Evolutionary conservation across 2,329 filamentous ascomycete genomes (phyloP).

Genomic region (Fusarium irregulare): DNA sequence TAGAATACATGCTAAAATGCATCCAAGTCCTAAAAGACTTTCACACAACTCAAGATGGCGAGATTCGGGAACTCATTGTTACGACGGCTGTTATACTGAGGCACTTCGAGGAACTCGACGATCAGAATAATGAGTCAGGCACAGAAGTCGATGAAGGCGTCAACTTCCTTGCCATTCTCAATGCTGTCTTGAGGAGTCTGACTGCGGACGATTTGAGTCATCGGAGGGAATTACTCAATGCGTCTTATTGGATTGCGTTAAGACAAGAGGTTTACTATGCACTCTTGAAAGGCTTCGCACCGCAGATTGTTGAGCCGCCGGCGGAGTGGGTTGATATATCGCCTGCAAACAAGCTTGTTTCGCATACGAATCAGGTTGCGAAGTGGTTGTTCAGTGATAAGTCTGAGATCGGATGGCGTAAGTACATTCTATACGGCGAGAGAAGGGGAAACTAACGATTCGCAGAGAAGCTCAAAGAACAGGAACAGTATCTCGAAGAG

Average conservation of each 20-base stretch:
- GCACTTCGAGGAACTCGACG: constrained; percentile 39
- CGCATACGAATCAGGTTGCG: constrained; percentile 34
- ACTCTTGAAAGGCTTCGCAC: constrained; percentile 17
- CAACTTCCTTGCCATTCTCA: constrained; percentile 33
- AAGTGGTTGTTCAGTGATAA: constrained; percentile 35
- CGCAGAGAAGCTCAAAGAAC: constrained; percentile 16
- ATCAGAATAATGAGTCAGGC: constrained; percentile 11
- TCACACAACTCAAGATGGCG: constrained; percentile 28
- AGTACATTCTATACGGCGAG: too few species aligned
- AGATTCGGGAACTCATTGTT: constrained; percentile 29
- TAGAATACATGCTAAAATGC: constrained; percentile 42
- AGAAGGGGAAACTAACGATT: too few species aligned
- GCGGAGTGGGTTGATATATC: constrained; percentile 38
- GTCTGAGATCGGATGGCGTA: constrained; percentile 36
- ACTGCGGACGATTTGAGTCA: constrained; percentile 28
- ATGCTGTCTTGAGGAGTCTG: constrained; percentile 32
- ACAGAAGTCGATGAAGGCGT: constrained; percentile 1
- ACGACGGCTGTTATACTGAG: constrained; percentile 32
- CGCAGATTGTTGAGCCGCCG: constrained; percentile 37
- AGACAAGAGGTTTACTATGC: constrained; percentile 41
- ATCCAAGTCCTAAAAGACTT: constrained; percentile 36
- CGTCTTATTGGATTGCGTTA: constrained; percentile 39
- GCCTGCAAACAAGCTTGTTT: constrained; percentile 34
- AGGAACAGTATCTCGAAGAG: constrained; percentile 33
- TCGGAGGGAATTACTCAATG: constrained; percentile 15